phyloP scores from a whole-genome alignment of 1,284 basidiomycete genomes.

The Ustilago tritici region DNA sequence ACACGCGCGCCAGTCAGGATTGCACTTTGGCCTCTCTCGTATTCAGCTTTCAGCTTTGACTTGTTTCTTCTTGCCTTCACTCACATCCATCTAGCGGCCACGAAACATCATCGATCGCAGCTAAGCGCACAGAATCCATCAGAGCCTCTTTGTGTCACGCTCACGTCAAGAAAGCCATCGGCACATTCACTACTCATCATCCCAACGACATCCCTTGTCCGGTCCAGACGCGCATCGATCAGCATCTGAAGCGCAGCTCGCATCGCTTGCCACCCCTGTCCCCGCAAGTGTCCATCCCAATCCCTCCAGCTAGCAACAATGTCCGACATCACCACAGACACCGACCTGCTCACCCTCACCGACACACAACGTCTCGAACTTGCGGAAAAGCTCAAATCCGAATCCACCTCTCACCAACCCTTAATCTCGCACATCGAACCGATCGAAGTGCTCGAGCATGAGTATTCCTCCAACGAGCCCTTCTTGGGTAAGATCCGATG shows the following conservation, averaged over 20 bases:
- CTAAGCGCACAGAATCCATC: too few relatives aligned
- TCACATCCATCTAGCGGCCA: not conserved
- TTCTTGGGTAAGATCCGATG: constrained; percentile 59
- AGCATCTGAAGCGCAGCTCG: not conserved
- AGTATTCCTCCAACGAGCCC: constrained; percentile 45
- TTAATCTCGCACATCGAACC: constrained; percentile 54
- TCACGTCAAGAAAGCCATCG: not conserved
- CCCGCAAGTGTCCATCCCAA: not conserved
- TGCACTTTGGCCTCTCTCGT: too few relatives aligned
- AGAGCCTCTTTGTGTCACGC: too few relatives aligned
- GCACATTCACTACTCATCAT: not conserved
- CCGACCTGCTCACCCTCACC: constrained; percentile 40
- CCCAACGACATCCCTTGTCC: not conserved
- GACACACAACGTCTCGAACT: constrained; percentile 56
- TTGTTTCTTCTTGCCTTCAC: too few relatives aligned
- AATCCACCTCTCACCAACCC: constrained; percentile 31
- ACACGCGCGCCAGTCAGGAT: too few relatives aligned
- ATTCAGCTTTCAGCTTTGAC: too few relatives aligned
- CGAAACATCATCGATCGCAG: not conserved
- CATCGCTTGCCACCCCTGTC: too few relatives aligned
- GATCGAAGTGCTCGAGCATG: constrained; percentile 47
- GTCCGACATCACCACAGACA: constrained; percentile 46
- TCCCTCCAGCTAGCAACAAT: constrained; percentile 8
- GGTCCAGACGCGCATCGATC: not conserved
- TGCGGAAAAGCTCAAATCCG: constrained; percentile 45